Evolutionary conservation across 805 yeast genomes (phyloP), one percentile per base, ranked within the genome.

Genomic region (Lachancea quebecensis): DNA sequence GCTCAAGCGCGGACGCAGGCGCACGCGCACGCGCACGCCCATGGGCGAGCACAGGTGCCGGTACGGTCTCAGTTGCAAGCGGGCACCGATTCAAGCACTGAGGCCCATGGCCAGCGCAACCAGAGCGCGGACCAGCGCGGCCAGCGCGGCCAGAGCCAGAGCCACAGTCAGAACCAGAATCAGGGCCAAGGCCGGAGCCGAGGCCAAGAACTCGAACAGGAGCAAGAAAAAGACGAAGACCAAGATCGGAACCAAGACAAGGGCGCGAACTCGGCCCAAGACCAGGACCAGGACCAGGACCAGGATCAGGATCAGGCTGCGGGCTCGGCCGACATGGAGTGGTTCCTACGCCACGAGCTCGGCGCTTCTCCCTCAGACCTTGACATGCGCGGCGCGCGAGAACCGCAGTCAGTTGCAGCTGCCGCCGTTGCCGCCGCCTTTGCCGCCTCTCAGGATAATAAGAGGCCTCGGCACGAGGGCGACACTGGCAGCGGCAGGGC

Each of bases 371-470:
- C 33, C 7, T 10, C 33, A 4, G 44, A 41, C 15, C 21, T 41
- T 17, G 38, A 34, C 38, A 38, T 39, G 36, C 42, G 42, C 16
- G 44, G 33, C 21, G 8, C 48, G 17, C 18, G 38, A 10, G 47
- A 18, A 16, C 44, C 58, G 11, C 57, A 52, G n/a, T 51, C 64
- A 6, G 62, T 57, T 16, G 66, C 66, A 1, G 52, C 57, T 38
- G 65, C 65, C 8, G 65, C 64, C 15, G 61, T 63, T 8, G 66
- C 64, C 1, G 63, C 66, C 18, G 66, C 67, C 1, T 56, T 57
- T 38, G 61, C 60, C 12, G 46, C 57, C 9, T 15, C 43, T 15
- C 38, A 25, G 32, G 33, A 18, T 27, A 53, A 53, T 16, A 50
- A 47, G 25, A 43, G 38, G n/a, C 37, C 46, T 4, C 18, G 16